Evolutionary conservation across 2,329 filamentous ascomycete genomes (phyloP), one percentile per base, ranked within the genome.

Genomic region (Gremmenia infestans): DNA sequence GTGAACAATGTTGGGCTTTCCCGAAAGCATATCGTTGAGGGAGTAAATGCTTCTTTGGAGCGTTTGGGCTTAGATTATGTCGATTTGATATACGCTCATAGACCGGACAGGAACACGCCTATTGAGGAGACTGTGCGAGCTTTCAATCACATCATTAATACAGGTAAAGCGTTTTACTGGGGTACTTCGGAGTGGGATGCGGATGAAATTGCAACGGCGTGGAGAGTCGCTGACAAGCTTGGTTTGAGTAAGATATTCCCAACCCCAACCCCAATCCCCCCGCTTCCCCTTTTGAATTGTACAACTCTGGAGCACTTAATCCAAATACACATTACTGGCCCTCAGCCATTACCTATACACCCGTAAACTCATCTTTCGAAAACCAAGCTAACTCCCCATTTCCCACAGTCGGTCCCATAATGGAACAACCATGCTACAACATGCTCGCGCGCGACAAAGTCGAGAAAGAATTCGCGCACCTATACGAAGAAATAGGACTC

Each of bases 51-150:
- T 43, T 76, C 77, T 0, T 72, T 83, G 9, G 70, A 77, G 48
- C 76, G 77, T 61, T 73, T 73, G 11, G 62, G 62, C 5, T 64
- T 76, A 22, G 68, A 72, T 9, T 89, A 86, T 65, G 85, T 89
- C 40, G 86, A 89, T 66, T 73, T 88, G 45, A 77, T 89, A 63
- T 87, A 86, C 65, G 85, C 85, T 15, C 86, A 89, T 72, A 79
- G 86, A 19, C 82, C 85, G 1, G 86, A 89, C 67, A 78, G 82
- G 8, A 74, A 81, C 48, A 88, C 85, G 0, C 86, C 85, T 2
- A 88, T 88, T 73, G 83, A 87, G 69, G 86, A 89, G 73, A 83
- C 80, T 2, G 85, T 89, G 39, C 81, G 85, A 52, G 83, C 81
- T 52, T 88, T 89, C 74, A 88, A 88, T 74, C 77, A 87, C 70